These are phyloP conservation scores for Pluteus cervinus DNA, from an alignment of 768 basidiomycete genomes.

Conservation along the genomic window DNA sequence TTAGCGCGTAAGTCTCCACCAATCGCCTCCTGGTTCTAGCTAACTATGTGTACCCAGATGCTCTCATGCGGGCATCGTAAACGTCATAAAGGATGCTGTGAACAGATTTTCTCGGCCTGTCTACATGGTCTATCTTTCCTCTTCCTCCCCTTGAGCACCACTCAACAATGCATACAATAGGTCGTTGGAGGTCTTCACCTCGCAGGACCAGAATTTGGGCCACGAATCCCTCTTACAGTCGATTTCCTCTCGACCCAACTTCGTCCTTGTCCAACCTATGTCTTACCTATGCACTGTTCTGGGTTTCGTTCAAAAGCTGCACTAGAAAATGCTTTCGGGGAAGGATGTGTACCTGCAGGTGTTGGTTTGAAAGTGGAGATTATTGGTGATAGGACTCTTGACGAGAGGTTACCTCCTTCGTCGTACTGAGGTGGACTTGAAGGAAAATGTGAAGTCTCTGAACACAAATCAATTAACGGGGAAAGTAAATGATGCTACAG, in stretches of 20 bases:
- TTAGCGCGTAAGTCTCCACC: conserved; percentile 62
- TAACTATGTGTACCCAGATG: conserved; percentile 22
- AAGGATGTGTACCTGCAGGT: conserved; percentile 73
- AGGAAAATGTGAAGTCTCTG: conserved; percentile 2
- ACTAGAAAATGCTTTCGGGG: conserved; percentile 61
- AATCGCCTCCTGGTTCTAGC: not conserved
- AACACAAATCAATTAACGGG: conserved; percentile 6
- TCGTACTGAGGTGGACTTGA: conserved; percentile 17
- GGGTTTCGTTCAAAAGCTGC: conserved; percentile 75
- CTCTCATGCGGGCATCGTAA: conserved; percentile 79
- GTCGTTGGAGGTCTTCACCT: conserved; percentile 81
- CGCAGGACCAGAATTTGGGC: conserved; percentile 58
- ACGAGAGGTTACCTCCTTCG: conserved; percentile 30
- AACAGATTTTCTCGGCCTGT: conserved; percentile 58
- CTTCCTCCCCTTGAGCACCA: not conserved
- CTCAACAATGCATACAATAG: conserved; percentile 24
- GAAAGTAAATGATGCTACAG: not conserved
- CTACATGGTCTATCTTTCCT: conserved; percentile 51
- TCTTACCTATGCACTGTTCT: conserved; percentile 83
- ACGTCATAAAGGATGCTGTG: conserved; percentile 71
- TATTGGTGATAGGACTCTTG: conserved; percentile 37
- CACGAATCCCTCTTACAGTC: conserved; percentile 65
- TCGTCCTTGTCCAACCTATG: conserved; percentile 56
- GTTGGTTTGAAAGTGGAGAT: conserved; percentile 64
- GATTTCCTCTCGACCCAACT: conserved; percentile 60